Evolutionary conservation across 1,139 yeast species (phyloP), one percentile per base, ranked within the genome.

Genomic region (Candida dubliniensis): DNA sequence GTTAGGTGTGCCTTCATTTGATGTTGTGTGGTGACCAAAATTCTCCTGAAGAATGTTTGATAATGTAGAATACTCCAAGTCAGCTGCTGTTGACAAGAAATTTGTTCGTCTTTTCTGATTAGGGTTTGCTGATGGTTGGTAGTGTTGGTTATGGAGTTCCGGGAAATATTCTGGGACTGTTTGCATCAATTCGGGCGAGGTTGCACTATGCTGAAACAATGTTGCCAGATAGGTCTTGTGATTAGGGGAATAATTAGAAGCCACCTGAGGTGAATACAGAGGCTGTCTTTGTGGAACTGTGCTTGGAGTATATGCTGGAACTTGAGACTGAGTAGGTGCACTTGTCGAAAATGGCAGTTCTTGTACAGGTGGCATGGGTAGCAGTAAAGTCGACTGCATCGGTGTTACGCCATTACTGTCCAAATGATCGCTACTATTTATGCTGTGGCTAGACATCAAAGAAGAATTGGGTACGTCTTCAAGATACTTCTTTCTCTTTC

Each of bases 401-500:
- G 15, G 34, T 18, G 14, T 13, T 4, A 10, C n/a, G 4, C n/a
- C 30, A 27, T 27, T 27, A 10, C 10, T 27, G n/a, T n/a, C 30
- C n/a, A 10, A 9, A 23, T 26, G 27, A 29, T 36, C 36, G 9
- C 24, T 26, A 12, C 33, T 38, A 30, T 29, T 33, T 4, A 29
- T 32, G 15, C 34, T 41, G 18, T 35, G 31, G 15, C 34, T 49
- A 10, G 46, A 38, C 8, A 30, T 33, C 34, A 52, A 46, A 18
- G 51, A 54, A 9, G 49, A 50, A 18, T 55, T 51, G 6, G 84
- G 80, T 0, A 77, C 76, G 51, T 81, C 89, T 29, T 74, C 73
- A 42, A 91, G 64, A 55, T 91, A 91, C 60, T 91, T 91, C 61
- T 89, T 88, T 53, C 80, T 74, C 66, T 91, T 91, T 41, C 98